Conservation (phyloP, 176 grass and related monocot genomes). For the Saccharum officinarum region DNA sequence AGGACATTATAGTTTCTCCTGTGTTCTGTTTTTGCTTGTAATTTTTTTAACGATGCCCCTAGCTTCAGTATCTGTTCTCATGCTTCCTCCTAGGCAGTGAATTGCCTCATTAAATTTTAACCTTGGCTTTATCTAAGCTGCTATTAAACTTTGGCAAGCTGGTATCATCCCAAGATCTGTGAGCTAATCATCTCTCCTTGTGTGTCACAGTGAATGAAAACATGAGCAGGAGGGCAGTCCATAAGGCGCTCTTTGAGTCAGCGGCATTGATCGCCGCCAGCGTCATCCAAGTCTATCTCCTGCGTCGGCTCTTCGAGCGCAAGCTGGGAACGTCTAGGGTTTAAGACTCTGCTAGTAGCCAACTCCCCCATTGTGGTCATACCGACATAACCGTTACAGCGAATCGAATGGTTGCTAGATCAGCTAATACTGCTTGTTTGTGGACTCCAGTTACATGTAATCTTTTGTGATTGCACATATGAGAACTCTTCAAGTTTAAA, state of each 20-base stretch:
- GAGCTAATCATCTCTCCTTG: not conserved
- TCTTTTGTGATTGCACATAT: conserved; percentile 19
- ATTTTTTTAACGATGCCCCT: not conserved
- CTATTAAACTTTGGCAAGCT: not conserved
- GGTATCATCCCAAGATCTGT: not conserved
- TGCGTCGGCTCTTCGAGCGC: conserved; percentile 91
- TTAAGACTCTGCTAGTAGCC: conserved; percentile 15
- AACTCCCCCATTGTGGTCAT: not conserved
- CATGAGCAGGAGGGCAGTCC: conserved; percentile 86
- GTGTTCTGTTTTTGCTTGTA: not conserved
- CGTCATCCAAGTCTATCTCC: conserved; percentile 78
- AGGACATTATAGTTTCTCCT: not conserved
- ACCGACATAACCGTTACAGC: not conserved
- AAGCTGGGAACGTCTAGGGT: conserved; percentile 87
- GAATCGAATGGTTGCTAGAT: conserved; percentile 28
- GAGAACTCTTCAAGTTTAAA: not conserved
- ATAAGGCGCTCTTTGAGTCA: conserved; percentile 85
- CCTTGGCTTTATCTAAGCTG: not conserved
- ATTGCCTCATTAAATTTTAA: not conserved
- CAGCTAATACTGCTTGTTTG: conserved; percentile 12
- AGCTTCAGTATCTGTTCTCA: not conserved
- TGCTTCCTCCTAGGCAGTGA: not conserved
- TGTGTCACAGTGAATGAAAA: conserved; percentile 82
- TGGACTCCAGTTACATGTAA: conserved; percentile 7
- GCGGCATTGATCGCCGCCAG: conserved; percentile 65